These are phyloP conservation scores for Rubus idaeus DNA, from an alignment of 306 rosid species.

Conservation along the genomic window DNA sequence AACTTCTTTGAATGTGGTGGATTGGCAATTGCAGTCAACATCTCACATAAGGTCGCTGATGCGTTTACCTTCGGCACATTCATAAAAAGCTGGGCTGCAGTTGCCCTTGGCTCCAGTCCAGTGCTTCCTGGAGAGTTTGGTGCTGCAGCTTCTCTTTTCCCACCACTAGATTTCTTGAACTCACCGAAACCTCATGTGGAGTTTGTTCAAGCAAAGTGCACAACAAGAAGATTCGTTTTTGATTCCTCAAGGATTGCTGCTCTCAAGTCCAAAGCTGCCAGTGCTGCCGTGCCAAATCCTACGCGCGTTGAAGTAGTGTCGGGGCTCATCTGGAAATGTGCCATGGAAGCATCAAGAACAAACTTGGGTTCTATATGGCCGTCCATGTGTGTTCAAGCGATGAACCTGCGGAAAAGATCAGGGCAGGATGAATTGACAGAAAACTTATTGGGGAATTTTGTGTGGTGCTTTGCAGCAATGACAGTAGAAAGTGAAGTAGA, in stretches of 20 bases:
- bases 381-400: constrained; percentile 31
- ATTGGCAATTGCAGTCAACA: constrained; percentile 33
- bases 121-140: constrained; percentile 8
- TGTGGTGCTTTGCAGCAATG: constrained; percentile 20
- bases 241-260: constrained; percentile 21
- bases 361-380: neutral
- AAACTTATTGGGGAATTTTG: constrained; percentile 38
- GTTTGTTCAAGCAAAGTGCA: constrained; percentile 23
- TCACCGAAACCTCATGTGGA: neutral
- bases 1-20: constrained; percentile 42
- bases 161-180: constrained; percentile 15
- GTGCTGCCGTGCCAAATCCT: constrained; percentile 12
- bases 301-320: constrained; percentile 38
- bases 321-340: constrained; percentile 46
- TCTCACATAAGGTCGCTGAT: constrained; percentile 41
- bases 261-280: constrained; percentile 26
- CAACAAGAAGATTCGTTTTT: constrained; percentile 38
- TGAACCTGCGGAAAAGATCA: constrained; percentile 32
- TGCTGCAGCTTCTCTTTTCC: constrained; percentile 27
- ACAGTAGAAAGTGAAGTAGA: constrained; percentile 1
- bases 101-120: neutral
- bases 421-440: constrained; percentile 20
- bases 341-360: constrained; percentile 28
- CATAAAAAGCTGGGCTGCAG: constrained; percentile 29
- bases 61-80: constrained; percentile 30